Base-by-base conservation (phyloP, 116 monocot genomes). In the Trichopus zeylanicus region DNA sequence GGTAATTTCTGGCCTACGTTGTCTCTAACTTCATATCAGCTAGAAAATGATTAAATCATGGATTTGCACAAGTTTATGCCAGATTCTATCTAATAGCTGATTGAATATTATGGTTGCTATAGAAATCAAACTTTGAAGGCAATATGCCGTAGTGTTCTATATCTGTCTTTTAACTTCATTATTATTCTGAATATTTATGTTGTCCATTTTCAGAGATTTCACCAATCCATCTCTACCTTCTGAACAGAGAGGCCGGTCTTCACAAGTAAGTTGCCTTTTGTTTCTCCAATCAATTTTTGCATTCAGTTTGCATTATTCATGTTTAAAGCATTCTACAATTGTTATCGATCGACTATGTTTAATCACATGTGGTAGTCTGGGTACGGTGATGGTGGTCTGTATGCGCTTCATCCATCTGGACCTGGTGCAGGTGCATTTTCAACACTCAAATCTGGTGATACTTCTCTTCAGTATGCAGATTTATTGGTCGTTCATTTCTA, bases 181-280 rank as follows among this genome's bases (percentile, higher is more conserved):
- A 16, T 6, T 59, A 10, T 4, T 25, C 25, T 69, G 42, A 34
- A 24, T 38, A 15, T 47, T 31, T 23, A 53, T 26, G 2, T 53
- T 39, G 39, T 31, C 8, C 34, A 18, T 63, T 24, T 70, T 54
- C 74, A 95, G 95, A 59, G 95, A 95, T 78, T 95, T 83, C 66
- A 89, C 95, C 60, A 89, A 89, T 61, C 87, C 89, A 38, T 78
- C 82, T 33, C 70, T 95, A 67, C 90, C 95, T 30, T 52, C 89
- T 20, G 95, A 95, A 64, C 82, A 90, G 51, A 80, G 81, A 76
- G 69, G 78, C 47, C 83, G 81, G 70, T 78, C 90, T 6, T 89
- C 87, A 51, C 89, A 95, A 66, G 94, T 89, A 60, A 60, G 58
- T 27, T 55, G 31, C 23, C 34, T 51, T 49, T 2, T n/a, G 27